These are phyloP conservation scores for Cryptococcus amylolentus DNA, from an alignment of 1,284 basidiomycete species.

Conservation along the genomic window DNA sequence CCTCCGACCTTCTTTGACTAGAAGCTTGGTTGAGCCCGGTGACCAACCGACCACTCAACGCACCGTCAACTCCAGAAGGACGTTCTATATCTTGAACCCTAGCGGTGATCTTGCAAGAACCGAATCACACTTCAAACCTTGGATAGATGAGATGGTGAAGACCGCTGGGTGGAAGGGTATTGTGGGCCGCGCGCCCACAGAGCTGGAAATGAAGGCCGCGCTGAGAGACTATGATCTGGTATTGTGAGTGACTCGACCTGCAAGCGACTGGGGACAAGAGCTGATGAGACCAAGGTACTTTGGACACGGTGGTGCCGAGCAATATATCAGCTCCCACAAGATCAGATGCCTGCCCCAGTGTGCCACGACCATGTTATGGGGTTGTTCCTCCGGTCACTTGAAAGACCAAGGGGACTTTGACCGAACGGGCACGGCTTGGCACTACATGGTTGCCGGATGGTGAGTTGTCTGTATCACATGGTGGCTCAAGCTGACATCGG, in stretches of 20 bases:
- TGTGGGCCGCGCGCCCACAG: conserved; percentile 69
- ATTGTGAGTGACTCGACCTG: conserved; percentile 60
- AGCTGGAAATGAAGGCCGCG: conserved; percentile 72
- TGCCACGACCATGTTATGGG: conserved; percentile 96
- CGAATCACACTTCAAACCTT: conserved; percentile 73
- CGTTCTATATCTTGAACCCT: conserved; percentile 87
- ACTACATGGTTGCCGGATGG: conserved; percentile 96
- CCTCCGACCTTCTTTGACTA: conserved; percentile 21
- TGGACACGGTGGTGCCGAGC: conserved; percentile 93
- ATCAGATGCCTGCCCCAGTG: conserved; percentile 75
- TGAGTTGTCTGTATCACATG: conserved; percentile 51
- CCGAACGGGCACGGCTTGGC: conserved; percentile 81
- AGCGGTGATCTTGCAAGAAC: conserved; percentile 83
- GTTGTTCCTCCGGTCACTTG: conserved; percentile 88
- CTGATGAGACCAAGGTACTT: conserved; percentile 67
- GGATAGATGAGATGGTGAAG: conserved; percentile 64
- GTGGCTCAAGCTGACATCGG: neutral
- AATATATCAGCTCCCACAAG: conserved; percentile 83
- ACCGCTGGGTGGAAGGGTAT: conserved; percentile 77
- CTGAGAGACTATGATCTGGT: conserved; percentile 72
- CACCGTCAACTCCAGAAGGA: conserved; percentile 62
- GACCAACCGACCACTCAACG: conserved; percentile 38
- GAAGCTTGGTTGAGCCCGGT: conserved; percentile 1
- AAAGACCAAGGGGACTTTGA: conserved; percentile 92
- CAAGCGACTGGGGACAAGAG: neutral